A percentile compares a stretch with the other conserved stretches of the same genome.
Conservation (phyloP, 228 moss, liverwort and hornwort species). For the Sphagnum magellanicum region DNA sequence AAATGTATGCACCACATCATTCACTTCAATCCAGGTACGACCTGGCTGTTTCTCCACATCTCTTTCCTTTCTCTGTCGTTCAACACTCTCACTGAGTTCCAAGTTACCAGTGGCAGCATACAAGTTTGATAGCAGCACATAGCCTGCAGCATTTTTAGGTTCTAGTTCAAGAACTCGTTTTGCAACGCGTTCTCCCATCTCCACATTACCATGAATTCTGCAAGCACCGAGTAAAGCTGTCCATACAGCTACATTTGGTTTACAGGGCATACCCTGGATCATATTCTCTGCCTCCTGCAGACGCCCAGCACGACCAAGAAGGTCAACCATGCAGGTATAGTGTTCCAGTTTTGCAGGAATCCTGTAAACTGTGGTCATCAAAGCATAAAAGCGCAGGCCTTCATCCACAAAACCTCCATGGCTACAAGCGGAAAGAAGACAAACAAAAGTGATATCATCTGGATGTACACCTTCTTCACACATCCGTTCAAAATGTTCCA, state of each 20-base stretch:
- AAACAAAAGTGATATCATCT: constrained; percentile 1
- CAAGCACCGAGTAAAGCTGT: constrained; percentile 21
- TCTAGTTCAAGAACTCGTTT: constrained; percentile 26
- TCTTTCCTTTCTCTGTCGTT: constrained; percentile 23
- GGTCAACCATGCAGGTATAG: background rate
- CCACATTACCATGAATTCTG: constrained; percentile 21
- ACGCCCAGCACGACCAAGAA: constrained; percentile 1
- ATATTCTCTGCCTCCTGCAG: background rate
- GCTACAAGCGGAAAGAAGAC: background rate
- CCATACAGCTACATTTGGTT: background rate
- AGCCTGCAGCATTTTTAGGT: constrained; percentile 19
- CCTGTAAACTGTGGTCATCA: background rate
- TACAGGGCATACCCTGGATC: background rate
- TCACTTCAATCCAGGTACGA: too few relatives aligned
- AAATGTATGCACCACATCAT: too few relatives aligned
- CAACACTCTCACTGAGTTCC: constrained; percentile 24
- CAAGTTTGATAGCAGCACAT: constrained; percentile 38
- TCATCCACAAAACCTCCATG: background rate
- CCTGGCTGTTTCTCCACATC: too few relatives aligned
- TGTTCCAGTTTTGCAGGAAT: background rate
- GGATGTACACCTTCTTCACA: background rate
- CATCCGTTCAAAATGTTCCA: constrained; percentile 2
- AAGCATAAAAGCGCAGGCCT: background rate
- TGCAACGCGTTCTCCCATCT: constrained; percentile 35
- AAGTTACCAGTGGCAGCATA: constrained; percentile 42